phyloP scores from a whole-genome alignment of 805 yeast species.

The Candida berthetii region DNA sequence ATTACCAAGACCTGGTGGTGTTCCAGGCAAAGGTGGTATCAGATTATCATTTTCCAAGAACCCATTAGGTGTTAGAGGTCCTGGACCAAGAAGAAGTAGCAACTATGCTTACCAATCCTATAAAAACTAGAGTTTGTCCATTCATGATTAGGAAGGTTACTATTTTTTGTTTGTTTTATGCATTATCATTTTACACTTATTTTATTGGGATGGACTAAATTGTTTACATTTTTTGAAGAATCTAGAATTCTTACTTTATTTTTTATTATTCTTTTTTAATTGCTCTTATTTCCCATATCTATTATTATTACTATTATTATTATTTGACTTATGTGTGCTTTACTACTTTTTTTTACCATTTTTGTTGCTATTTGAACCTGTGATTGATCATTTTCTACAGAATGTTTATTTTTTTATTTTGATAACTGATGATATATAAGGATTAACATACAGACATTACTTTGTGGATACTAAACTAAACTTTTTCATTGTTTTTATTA shows the following conservation, averaged over 20 bases:
- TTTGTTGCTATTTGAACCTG: too few species aligned
- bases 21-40: slow-evolving; percentile 84
- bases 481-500: not conserved
- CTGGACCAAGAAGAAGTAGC: slow-evolving; percentile 36
- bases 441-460: not conserved
- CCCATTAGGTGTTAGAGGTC: slow-evolving; percentile 94
- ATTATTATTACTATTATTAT: too few species aligned
- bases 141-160: too few species aligned
- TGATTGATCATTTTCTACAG: not conserved
- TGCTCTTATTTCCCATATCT: too few species aligned
- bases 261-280: too few species aligned
- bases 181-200: not conserved
- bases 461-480: not conserved
- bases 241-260: too few species aligned
- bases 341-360: too few species aligned
- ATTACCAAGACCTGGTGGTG: slow-evolving; percentile 70
- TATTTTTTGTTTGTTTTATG: not conserved
- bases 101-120: slow-evolving; percentile 14
- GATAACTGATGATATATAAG: not conserved
- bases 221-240: too few species aligned
- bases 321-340: too few species aligned
- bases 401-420: too few species aligned
- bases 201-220: too few species aligned
- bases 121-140: not conserved
- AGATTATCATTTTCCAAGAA: slow-evolving; percentile 91